Percentiles rank a stretch among this genome's conserved stretches.
Evolutionary conservation across 345 rosid genomes (phyloP).

Genomic region (Arabis hirsuta): DNA sequence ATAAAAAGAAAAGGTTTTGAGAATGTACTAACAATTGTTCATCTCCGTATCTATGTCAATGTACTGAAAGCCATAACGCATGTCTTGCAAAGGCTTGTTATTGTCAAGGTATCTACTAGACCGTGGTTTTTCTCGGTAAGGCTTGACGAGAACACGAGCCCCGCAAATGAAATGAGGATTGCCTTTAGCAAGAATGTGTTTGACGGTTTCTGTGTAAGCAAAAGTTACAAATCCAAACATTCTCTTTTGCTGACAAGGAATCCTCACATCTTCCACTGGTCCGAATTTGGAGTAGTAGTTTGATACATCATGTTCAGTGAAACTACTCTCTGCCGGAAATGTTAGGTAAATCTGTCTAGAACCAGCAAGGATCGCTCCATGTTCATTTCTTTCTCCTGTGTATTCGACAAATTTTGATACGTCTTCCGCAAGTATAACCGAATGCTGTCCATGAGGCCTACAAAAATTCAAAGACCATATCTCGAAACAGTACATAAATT

Average conservation of each 20-base stretch:
- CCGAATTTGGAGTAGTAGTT: conserved; percentile 82
- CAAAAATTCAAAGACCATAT: conserved; percentile 1
- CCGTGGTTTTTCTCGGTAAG: conserved; percentile 86
- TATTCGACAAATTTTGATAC: conserved; percentile 62
- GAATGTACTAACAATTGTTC: conserved; percentile 49
- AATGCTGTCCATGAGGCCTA: conserved; percentile 98
- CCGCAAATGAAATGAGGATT: conserved; percentile 93
- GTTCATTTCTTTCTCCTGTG: conserved; percentile 60
- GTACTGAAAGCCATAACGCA: conserved; percentile 50
- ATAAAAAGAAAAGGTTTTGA: not conserved
- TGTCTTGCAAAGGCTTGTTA: conserved; percentile 59
- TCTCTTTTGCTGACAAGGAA: conserved; percentile 90
- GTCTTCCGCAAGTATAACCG: conserved; percentile 87
- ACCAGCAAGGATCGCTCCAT: conserved; percentile 62
- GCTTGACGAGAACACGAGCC: conserved; percentile 98
- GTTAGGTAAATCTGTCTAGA: conserved; percentile 93
- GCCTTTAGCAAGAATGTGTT: conserved; percentile 73
- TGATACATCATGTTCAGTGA: conserved; percentile 84
- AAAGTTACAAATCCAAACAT: conserved; percentile 98
- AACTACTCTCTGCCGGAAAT: conserved; percentile 91
- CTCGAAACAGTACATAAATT: not conserved
- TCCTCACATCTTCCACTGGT: conserved; percentile 91
- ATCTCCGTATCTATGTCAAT: conserved; percentile 66
- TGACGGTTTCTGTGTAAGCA: conserved; percentile 66
- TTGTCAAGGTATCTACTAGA: conserved; percentile 59